Conservation (phyloP, 345 rosid species). For the Schrenkiella parvula region DNA sequence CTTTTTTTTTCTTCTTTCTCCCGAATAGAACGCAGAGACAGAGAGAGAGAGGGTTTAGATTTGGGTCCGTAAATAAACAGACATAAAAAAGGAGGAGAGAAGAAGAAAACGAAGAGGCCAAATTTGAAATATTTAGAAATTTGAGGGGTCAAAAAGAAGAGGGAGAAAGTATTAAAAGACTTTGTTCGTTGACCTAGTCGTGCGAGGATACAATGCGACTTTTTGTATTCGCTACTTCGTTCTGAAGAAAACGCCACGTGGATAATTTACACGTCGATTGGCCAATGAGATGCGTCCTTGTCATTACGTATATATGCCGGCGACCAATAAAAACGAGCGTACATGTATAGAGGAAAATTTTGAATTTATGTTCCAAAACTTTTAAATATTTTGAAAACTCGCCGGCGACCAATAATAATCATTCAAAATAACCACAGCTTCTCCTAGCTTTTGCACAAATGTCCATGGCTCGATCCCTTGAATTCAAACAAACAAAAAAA, state of each 20-base stretch:
- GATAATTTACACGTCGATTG: conserved; percentile 25
- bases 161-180: neutral
- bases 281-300: conserved; percentile 28
- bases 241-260: neutral
- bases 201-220: neutral
- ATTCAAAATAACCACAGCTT: too few relatives aligned
- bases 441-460: too few relatives aligned
- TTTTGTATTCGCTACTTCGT: neutral
- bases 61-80: conserved; percentile 18
- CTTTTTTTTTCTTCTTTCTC: neutral
- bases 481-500: too few relatives aligned
- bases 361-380: too few relatives aligned
- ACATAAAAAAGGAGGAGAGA: neutral
- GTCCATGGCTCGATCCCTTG: too few relatives aligned
- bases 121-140: conserved; percentile 9
- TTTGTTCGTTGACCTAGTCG: neutral
- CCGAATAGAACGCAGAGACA: neutral
- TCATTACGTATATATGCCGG: neutral
- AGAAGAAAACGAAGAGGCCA: neutral
- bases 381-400: too few relatives aligned
- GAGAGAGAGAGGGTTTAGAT: conserved; percentile 1
- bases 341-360: too few relatives aligned
- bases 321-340: neutral
- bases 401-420: too few relatives aligned
- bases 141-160: conserved; percentile 1